phyloP scores from a whole-genome alignment of 2,329 filamentous ascomycete genomes.

The Aspergillus udagawae region DNA sequence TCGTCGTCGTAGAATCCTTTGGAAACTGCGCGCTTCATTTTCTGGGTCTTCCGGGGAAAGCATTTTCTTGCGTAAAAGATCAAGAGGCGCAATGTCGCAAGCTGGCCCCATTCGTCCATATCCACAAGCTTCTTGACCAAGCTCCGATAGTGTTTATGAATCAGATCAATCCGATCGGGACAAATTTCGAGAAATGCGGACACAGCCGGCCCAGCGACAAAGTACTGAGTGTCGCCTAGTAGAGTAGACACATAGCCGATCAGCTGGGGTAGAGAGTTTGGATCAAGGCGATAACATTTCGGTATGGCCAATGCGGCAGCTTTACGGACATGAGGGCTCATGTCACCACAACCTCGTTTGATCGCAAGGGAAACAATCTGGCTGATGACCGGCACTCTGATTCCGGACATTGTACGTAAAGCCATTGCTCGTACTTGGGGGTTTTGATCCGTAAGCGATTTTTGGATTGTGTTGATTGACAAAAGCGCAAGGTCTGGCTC shows the following conservation, averaged over 20 bases:
- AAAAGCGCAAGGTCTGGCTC: constrained; percentile 93
- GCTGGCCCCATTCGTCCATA: constrained; percentile 98
- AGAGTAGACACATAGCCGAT: constrained; percentile 75
- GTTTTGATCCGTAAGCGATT: constrained; percentile 88
- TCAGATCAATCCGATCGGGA: constrained; percentile 78
- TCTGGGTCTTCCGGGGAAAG: constrained; percentile 68
- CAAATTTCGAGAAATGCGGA: constrained; percentile 86
- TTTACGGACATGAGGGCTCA: constrained; percentile 90
- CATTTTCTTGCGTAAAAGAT: constrained; percentile 79
- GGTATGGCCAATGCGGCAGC: constrained; percentile 90
- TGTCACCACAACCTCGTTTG: constrained; percentile 87
- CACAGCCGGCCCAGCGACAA: constrained; percentile 91
- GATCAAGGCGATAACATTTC: constrained; percentile 91
- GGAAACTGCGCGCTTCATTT: constrained; percentile 53
- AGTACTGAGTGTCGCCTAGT: constrained; percentile 89
- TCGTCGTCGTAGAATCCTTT: constrained; percentile 81
- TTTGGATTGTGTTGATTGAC: constrained; percentile 98
- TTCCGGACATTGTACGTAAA: constrained; percentile 93
- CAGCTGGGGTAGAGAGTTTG: constrained; percentile 76
- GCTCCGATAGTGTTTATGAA: constrained; percentile 83
- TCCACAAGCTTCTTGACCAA: constrained; percentile 89
- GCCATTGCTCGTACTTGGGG: constrained; percentile 88
- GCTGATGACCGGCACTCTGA: constrained; percentile 94
- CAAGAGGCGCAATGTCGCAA: constrained; percentile 78
- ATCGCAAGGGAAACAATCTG: constrained; percentile 96